Base-by-base conservation (phyloP, 768 basidiomycete species). In the Cyclocybe aegerita region DNA sequence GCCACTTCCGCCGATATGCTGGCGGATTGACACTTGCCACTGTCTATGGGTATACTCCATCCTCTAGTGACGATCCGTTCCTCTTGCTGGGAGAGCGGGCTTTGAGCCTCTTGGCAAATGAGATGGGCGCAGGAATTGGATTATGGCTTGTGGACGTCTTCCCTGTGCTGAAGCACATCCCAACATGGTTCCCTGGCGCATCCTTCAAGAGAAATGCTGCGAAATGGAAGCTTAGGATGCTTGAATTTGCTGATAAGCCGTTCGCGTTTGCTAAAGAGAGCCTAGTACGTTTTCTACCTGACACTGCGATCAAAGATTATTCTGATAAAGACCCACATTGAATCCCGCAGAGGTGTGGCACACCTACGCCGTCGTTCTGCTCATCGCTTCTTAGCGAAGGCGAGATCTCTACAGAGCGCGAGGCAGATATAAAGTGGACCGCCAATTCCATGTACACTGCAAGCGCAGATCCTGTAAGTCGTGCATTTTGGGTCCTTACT, bases 401-500 rank as follows among this genome's bases (percentile, higher is more conserved):
- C 33, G 62, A 64, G 41, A 54, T 61, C 50, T 32, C 71, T 69
- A 42, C 50, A 65, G 60, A 76, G 50, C 78, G 76, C 39, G 84
- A 87, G 58, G 82, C 82, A 53, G 88, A 90, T 56, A 70, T 90
- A 40, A 84, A 86, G 51, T 88, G 87, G 86, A 82, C 85, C 1
- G 88, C 89, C n/a, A 89, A 90, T 63, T 89, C 87, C 30, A 88
- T 90, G 85, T 90, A 86, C 61, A 70, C 76, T 5, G 81, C 78
- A 11, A 84, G 84, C 56, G 72, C 79, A 34, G 86, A 88, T 57
- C 87, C 85, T 0, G 86, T 84, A 40, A n/a, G 65, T 58, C 34
- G 38, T 10, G 2, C 14, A 10, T 39, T 41, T 41, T 29, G 30
- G 46, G 23, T 16, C 15, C 39, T 31, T 29, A 15, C 3, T 23